These are phyloP conservation scores for Phytophthora kernoviae DNA, from an alignment of 352 stramenopile species.

Conservation along the genomic window DNA sequence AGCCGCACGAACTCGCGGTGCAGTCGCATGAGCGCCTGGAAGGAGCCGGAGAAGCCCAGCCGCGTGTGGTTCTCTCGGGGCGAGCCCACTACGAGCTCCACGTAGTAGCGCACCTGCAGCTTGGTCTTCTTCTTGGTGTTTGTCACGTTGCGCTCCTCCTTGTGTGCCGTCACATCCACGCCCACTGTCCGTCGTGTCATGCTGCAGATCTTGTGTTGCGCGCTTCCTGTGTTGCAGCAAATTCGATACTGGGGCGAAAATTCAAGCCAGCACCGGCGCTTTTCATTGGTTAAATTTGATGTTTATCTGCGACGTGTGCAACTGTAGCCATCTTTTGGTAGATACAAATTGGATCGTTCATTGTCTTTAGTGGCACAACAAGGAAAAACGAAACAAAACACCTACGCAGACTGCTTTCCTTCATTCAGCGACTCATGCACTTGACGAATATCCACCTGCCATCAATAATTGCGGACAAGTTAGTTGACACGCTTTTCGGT, in stretches of 20 bases:
- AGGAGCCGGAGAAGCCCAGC: conserved; percentile 66
- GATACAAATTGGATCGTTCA: no score
- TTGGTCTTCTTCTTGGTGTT: conserved; percentile 51
- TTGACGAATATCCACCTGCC: conserved; percentile 47
- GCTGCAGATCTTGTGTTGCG: conserved; percentile 3
- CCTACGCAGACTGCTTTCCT: conserved; percentile 15
- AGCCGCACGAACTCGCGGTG: conserved; percentile 49
- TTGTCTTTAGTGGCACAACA: not conserved
- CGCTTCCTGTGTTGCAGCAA: conserved; percentile 3
- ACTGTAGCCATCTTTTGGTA: conserved; percentile 1
- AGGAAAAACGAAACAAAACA: not conserved
- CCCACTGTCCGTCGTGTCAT: conserved; percentile 38
- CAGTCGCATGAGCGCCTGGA: conserved; percentile 59
- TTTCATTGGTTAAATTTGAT: not conserved
- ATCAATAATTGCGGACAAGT: not conserved
- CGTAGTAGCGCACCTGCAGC: conserved; percentile 70
- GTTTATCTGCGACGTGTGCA: conserved; percentile 23
- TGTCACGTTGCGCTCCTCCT: conserved; percentile 59
- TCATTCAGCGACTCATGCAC: conserved; percentile 43
- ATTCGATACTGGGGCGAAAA: conserved; percentile 2
- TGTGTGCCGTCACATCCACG: conserved; percentile 71
- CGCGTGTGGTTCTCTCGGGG: conserved; percentile 57
- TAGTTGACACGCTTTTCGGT: not conserved
- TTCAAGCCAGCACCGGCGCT: conserved; percentile 1
- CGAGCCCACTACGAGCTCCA: conserved; percentile 66